Percentiles rank a stretch among this genome's conserved stretches.
phyloP scores from a whole-genome alignment of 1,284 basidiomycete species.

The Schizophyllum amplum region DNA sequence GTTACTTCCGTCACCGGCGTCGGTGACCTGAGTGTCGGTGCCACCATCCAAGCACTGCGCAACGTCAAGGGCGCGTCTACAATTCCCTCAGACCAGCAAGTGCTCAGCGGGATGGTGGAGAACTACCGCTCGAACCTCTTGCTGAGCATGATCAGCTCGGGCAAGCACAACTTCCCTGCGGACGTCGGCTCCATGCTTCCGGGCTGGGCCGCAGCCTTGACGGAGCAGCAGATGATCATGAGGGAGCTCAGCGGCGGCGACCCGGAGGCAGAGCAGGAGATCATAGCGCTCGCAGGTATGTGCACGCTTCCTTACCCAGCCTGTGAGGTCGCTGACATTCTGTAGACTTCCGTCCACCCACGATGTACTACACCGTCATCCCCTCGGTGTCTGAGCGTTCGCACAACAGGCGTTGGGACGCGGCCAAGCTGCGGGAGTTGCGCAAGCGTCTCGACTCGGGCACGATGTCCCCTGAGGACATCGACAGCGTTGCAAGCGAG shows the following conservation, averaged over 20 bases:
- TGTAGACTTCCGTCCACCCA: constrained; percentile 77
- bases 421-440: constrained; percentile 89
- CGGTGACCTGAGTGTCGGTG: constrained; percentile 74
- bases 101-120: constrained; percentile 83
- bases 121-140: constrained; percentile 91
- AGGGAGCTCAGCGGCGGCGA: constrained; percentile 79
- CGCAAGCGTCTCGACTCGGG: constrained; percentile 86
- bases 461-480: constrained; percentile 77
- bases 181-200: constrained; percentile 49
- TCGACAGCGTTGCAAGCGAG: constrained; percentile 85
- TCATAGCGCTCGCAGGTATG: constrained; percentile 77
- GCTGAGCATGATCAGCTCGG: constrained; percentile 82
- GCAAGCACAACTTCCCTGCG: constrained; percentile 60
- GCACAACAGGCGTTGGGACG: constrained; percentile 85
- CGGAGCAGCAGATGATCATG: constrained; percentile 95
- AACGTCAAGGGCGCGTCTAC: constrained; percentile 82
- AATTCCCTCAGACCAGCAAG: constrained; percentile 86
- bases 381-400: constrained; percentile 79
- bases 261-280: constrained; percentile 72
- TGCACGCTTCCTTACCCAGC: constrained; percentile 14
- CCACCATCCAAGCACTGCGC: constrained; percentile 78
- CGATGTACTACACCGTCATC: constrained; percentile 91
- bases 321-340: constrained; percentile 5
- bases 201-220: constrained; percentile 62
- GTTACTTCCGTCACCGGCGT: constrained; percentile 68